Evolutionary conservation across 805 yeast genomes (phyloP).

Genomic region (Myxozyma neotropica): DNA sequence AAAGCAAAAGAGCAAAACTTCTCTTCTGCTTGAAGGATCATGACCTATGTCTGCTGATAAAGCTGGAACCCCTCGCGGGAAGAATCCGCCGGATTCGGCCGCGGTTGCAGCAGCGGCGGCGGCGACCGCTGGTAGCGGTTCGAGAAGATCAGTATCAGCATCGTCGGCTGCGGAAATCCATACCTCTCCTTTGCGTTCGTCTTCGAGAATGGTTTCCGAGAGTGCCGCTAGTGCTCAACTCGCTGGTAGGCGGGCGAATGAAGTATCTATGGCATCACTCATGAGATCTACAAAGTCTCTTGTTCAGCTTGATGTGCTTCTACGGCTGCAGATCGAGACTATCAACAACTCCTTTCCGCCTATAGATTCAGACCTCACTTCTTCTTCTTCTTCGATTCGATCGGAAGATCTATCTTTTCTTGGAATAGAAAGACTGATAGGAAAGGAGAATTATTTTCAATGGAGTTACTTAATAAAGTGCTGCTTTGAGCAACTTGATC

Average conservation of each 20-base stretch:
- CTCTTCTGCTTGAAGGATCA: too few relatives aligned
- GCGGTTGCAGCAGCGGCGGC: slow-evolving; percentile 4
- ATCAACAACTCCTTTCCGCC: neutral
- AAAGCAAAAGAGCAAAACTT: too few relatives aligned
- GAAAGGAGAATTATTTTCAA: slow-evolving; percentile 9
- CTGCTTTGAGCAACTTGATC: slow-evolving; percentile 7
- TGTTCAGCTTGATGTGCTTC: slow-evolving; percentile 13
- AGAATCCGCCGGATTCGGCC: neutral
- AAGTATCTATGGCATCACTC: neutral
- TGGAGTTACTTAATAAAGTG: slow-evolving; percentile 20
- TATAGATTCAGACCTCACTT: neutral
- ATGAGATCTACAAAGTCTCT: slow-evolving; percentile 1
- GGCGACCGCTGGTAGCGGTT: neutral
- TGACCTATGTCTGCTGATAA: neutral
- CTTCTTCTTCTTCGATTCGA: too few relatives aligned
- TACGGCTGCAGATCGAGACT: slow-evolving; percentile 19
- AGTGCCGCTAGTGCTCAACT: too few relatives aligned
- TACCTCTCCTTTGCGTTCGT: too few relatives aligned
- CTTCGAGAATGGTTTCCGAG: too few relatives aligned
- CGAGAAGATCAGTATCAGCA: too few relatives aligned
- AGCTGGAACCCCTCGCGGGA: neutral
- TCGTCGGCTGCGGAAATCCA: too few relatives aligned
- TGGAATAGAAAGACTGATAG: slow-evolving; percentile 20
- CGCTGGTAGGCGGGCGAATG: too few relatives aligned
- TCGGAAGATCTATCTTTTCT: slow-evolving; percentile 10